Conservation (phyloP, 768 basidiomycete genomes). For the Ramaria rubella region DNA sequence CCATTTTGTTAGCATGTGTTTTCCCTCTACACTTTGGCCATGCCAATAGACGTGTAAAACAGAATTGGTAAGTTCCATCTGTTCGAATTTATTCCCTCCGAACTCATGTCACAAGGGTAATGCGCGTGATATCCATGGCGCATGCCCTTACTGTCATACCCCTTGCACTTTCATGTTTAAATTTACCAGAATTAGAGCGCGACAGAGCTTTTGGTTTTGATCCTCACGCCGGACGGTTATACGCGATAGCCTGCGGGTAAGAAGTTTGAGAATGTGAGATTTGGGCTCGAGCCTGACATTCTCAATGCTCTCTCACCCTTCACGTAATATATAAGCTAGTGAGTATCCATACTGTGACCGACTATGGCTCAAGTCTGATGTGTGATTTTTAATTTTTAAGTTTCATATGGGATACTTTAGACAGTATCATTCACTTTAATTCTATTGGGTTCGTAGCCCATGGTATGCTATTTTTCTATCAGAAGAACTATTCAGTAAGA, state of each 20-base stretch:
- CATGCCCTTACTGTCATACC: conserved; percentile 67
- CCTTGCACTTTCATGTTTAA: conserved; percentile 51
- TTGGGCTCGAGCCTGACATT: neutral
- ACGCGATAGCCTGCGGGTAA: conserved; percentile 68
- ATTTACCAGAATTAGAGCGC: conserved; percentile 37
- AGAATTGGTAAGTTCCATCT: neutral
- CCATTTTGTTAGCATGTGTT: conserved; percentile 47
- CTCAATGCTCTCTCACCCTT: neutral
- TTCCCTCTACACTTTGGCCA: conserved; percentile 41
- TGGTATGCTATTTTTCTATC: conserved; percentile 34
- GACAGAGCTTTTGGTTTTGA: conserved; percentile 79
- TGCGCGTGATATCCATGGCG: conserved; percentile 61
- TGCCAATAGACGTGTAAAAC: conserved; percentile 40
- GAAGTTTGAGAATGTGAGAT: conserved; percentile 14
- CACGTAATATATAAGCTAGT: neutral
- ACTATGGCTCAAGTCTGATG: neutral
- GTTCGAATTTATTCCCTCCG: neutral
- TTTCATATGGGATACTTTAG: conserved; percentile 81
- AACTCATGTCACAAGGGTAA: neutral
- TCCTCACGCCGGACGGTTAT: conserved; percentile 44
- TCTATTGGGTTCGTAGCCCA: conserved; percentile 75
- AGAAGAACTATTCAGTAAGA: neutral
- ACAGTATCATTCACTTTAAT: conserved; percentile 59
- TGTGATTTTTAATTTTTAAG: conserved; percentile 48
- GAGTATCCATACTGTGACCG: neutral